These are phyloP conservation scores for Tritrichomonas foetus DNA, from an alignment of 208 protist genomes.

Conservation along the genomic window DNA sequence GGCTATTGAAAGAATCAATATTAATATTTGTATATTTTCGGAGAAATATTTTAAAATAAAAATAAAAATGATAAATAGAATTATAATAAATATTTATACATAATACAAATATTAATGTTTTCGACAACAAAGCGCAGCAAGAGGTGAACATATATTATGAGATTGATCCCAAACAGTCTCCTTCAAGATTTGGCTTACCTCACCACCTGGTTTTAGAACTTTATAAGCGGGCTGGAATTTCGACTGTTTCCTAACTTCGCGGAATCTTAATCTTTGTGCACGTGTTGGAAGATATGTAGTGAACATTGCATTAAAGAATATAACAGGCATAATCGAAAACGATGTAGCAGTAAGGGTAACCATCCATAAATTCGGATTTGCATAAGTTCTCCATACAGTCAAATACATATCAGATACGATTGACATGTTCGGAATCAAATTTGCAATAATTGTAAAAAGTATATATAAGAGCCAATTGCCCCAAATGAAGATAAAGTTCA, in stretches of 20 bases:
- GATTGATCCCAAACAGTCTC: constrained; percentile 8
- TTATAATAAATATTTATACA: no score
- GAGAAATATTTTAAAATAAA: no score
- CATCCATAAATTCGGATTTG: background rate
- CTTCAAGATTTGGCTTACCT: no score
- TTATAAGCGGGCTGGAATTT: background rate
- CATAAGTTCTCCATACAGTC: background rate
- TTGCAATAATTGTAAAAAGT: background rate
- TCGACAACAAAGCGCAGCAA: background rate
- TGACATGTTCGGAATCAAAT: background rate
- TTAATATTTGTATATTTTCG: no score
- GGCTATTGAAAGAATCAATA: no score
- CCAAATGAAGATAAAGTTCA: constrained; percentile 35
- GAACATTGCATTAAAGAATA: background rate
- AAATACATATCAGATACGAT: background rate
- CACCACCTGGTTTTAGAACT: background rate
- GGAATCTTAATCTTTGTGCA: background rate
- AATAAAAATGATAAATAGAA: no score
- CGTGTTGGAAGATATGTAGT: background rate
- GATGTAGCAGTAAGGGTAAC: background rate
- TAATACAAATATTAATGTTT: no score
- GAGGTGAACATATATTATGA: background rate
- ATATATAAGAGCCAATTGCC: background rate
- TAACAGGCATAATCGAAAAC: background rate
- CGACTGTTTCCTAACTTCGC: background rate